Evolutionary conservation across 2,329 filamentous ascomycete species (phyloP).

Genomic region (Periconia sp.): DNA sequence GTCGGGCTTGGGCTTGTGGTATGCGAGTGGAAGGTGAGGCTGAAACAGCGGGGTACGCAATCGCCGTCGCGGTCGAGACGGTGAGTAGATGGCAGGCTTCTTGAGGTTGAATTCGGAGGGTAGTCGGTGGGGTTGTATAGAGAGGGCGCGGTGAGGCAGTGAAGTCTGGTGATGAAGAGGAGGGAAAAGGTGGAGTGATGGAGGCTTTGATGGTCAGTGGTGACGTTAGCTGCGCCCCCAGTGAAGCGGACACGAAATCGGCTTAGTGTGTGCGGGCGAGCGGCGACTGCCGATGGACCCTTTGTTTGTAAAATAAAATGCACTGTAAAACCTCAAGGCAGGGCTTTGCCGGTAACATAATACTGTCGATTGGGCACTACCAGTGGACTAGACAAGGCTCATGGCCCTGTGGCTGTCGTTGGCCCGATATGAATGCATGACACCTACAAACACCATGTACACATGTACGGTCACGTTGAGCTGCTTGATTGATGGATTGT

Average conservation of each 20-base stretch:
- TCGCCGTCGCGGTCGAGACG: slow-evolving; percentile 13
- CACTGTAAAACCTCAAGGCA: too few species aligned
- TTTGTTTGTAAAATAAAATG: too few species aligned
- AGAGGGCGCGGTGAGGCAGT: slow-evolving; percentile 13
- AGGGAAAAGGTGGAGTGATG: slow-evolving; percentile 17
- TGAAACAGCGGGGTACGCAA: slow-evolving; percentile 25
- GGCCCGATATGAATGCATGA: too few species aligned
- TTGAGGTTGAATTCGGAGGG: slow-evolving; percentile 19
- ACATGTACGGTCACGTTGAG: too few species aligned
- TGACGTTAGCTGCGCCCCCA: slow-evolving; percentile 2
- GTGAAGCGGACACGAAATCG: neutral
- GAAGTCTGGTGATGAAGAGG: slow-evolving; percentile 28
- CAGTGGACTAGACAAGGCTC: too few species aligned
- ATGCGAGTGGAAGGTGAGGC: slow-evolving; percentile 23
- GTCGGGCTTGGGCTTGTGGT: slow-evolving; percentile 19
- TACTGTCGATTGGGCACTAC: too few species aligned
- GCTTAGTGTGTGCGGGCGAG: slow-evolving; percentile 17
- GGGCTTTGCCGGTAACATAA: too few species aligned
- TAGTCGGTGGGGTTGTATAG: slow-evolving; percentile 32
- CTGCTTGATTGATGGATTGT: too few species aligned
- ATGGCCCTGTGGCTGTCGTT: too few species aligned
- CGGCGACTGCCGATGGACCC: too few species aligned
- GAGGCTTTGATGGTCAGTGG: slow-evolving; percentile 4
- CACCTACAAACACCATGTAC: too few species aligned
- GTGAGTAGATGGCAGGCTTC: slow-evolving; percentile 18